A percentile compares a stretch with the other conserved stretches of the same genome.
Conservation (phyloP, 2,329 filamentous ascomycete species). For the Drechmeria coniospora region DNA sequence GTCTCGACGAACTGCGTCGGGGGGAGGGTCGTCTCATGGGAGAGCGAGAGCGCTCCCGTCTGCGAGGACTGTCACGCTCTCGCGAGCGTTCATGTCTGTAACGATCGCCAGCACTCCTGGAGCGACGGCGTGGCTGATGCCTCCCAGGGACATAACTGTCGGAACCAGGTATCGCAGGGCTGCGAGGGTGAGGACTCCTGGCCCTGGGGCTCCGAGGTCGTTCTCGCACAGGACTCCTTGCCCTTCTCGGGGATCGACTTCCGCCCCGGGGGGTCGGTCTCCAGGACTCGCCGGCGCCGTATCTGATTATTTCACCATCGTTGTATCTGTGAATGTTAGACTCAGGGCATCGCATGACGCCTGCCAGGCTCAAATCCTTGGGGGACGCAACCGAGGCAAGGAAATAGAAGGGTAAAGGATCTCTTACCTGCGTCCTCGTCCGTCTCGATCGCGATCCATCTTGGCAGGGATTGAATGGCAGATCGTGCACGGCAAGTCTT, state of each 20-base stretch:
- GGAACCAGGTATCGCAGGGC: conserved; percentile 21
- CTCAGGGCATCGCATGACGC: neutral
- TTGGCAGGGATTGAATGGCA: neutral
- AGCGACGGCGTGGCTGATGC: conserved; percentile 25
- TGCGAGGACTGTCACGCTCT: conserved; percentile 21
- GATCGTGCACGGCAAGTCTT: neutral
- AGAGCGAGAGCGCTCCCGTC: conserved; percentile 21
- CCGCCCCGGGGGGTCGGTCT: conserved; percentile 36
- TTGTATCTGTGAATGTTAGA: conserved; percentile 20
- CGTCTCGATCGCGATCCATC: conserved; percentile 23
- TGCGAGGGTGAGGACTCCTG: conserved; percentile 22
- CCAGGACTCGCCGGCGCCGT: conserved; percentile 47
- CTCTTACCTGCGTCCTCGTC: conserved; percentile 18
- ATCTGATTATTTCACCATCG: conserved; percentile 45
- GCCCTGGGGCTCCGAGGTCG: conserved; percentile 18
- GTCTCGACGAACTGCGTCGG: conserved; percentile 22
- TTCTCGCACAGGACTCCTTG: conserved; percentile 15
- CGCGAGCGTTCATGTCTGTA: conserved; percentile 27
- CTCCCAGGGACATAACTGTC: conserved; percentile 32
- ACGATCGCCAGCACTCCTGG: conserved; percentile 24
- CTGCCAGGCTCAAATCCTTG: too few relatives aligned
- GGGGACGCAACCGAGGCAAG: neutral
- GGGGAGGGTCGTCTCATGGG: conserved; percentile 21
- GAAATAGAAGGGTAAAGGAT: conserved; percentile 2
- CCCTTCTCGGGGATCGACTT: conserved; percentile 28